These are phyloP conservation scores for Bryoerythrophyllum caledonicum DNA, from an alignment of 225 moss, liverwort and hornwort genomes.

Conservation along the genomic window DNA sequence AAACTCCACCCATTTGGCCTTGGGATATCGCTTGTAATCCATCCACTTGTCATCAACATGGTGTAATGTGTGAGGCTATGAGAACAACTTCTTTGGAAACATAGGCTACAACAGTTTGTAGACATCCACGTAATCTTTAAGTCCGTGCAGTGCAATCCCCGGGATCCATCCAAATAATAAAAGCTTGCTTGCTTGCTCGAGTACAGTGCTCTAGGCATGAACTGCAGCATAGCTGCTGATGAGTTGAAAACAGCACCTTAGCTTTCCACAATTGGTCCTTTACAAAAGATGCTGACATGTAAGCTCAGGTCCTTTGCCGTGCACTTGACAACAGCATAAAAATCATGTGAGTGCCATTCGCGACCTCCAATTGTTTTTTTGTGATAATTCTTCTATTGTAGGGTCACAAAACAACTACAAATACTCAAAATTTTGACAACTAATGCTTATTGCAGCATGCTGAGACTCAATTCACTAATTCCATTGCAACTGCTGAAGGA, in stretches of 20 bases:
- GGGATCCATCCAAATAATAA: slow-evolving; percentile 9
- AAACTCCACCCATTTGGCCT: neutral
- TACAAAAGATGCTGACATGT: slow-evolving; percentile 5
- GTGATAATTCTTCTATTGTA: too few relatives aligned
- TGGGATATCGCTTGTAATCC: neutral
- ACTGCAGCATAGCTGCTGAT: neutral
- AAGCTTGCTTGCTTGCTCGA: neutral
- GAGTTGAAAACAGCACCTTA: neutral
- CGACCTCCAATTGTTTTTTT: too few relatives aligned
- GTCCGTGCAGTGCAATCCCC: neutral
- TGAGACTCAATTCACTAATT: neutral
- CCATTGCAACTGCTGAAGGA: too few relatives aligned
- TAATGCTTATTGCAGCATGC: too few relatives aligned
- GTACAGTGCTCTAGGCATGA: neutral
- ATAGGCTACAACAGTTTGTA: neutral
- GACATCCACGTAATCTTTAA: neutral
- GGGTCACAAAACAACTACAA: too few relatives aligned
- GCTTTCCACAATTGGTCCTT: slow-evolving; percentile 17
- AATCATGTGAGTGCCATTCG: neutral
- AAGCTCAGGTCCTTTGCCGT: neutral
- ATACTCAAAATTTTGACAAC: too few relatives aligned
- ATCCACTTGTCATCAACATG: slow-evolving; percentile 17
- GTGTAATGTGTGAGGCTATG: neutral
- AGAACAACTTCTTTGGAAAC: neutral
- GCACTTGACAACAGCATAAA: neutral